Conservation (phyloP, 2,329 filamentous ascomycete genomes). For the Venturia effusa region DNA sequence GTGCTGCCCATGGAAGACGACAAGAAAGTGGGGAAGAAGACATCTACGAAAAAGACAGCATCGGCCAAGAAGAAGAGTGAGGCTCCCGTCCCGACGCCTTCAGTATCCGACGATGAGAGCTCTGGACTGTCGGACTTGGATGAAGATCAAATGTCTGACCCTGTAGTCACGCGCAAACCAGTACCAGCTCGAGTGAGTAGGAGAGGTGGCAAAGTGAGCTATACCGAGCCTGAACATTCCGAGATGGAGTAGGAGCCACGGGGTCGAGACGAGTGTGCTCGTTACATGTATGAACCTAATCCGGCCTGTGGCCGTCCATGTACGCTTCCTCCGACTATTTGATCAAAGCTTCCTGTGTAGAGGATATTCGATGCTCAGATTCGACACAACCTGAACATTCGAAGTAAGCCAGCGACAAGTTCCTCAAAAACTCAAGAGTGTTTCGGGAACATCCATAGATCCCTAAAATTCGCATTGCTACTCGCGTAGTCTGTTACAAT, state of each 20-base stretch:
- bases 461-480: no score
- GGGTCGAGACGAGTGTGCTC: background rate
- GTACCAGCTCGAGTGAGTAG: background rate
- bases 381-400: no score
- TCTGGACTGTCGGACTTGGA: background rate
- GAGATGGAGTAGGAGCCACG: background rate
- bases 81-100: background rate
- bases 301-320: background rate
- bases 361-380: background rate
- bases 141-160: background rate
- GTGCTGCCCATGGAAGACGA: background rate
- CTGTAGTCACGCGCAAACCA: background rate
- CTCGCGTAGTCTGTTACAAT: background rate
- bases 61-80: background rate
- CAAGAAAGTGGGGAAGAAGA: background rate
- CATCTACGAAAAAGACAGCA: background rate
- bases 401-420: no score
- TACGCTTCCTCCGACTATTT: background rate
- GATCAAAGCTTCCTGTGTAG: background rate
- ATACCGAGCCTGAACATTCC: constrained; percentile 3
- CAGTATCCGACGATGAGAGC: background rate
- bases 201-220: constrained; percentile 6
- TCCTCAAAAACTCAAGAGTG: no score
- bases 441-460: no score
- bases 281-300: background rate